Evolutionary conservation across 352 stramenopile species (phyloP), one percentile per base, ranked within the genome.

Genomic region (Pythium brachiatum): DNA sequence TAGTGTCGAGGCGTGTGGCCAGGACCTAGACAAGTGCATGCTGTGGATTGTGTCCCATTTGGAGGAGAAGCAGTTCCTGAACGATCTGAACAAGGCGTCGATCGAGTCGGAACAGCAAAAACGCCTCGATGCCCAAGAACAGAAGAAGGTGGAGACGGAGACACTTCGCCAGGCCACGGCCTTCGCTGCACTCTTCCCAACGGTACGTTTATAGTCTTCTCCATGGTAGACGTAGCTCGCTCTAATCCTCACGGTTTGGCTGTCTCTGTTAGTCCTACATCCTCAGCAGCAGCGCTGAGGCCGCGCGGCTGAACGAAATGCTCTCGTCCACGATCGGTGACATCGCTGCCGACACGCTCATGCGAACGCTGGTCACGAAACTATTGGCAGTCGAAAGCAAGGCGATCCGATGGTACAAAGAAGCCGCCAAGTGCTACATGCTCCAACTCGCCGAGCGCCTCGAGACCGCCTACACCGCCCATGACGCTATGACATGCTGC

Each of bases 71-170:
- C 69, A 90, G 55, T 94, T 90, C 47, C 74, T 70, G 18, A 69
- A 78, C 18, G 81, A 94, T 23, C 46, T 94, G 13, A 91, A 92
- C 58, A 66, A 70, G 51, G 85, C 85, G 29, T 92, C 83, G 13
- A 92, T 92, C 59, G 67, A 84, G 65, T 94, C 85, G 1, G 85
- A 94, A 57, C 65, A 84, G 26, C 76, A 83, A 34, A 88, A 83
- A 63, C 83, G 70, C 4, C 65, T 75, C 18, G 85, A 94, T 50
- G 83, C 82, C 60, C 66, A 79, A 39, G 62, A 76, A 11, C 62
- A 77, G n/a, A 83, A 84, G 67, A 72, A 79, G 61, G 52, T 78
- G 47, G 76, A 90, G 57, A 69, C 66, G 8, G 81, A 94, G 53
- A 75, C 67, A 1, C 67, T 88, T 11, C 71, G 68, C 29, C 73